Base-by-base conservation (phyloP, 768 basidiomycete genomes). In the Leucocoprinus sp. region DNA sequence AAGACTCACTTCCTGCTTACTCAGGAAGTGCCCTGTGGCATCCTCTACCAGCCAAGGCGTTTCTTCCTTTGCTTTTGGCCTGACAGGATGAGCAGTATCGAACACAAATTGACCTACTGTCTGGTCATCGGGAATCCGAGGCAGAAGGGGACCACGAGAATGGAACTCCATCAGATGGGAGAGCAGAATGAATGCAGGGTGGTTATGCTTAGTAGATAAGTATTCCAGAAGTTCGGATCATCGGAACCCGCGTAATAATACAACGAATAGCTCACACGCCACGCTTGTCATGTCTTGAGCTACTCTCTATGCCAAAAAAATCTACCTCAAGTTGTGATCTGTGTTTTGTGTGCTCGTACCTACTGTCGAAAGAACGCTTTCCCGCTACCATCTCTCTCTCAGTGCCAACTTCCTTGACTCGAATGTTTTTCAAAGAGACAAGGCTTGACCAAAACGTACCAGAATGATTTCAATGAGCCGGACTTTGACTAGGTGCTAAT, bases 81-180 rank as follows among this genome's bases (percentile, higher is more conserved):
- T 61, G 23, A 54, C 59, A n/a, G 66, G 57, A 49, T 76, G 73
- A 23, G 58, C 51, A 26, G 51, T 56, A 51, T 75, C 72, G 42
- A 79, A 71, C 23, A 74, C 62, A 56, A 78, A 78, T 55, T 79
- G 76, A 4, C 72, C 68, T 29, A 76, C 56, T 2, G 74, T 74
- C 29, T 76, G 52, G 52, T 75, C 60, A 56, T 76, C 74, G 7
- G 76, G 76, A 43, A 76, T 67, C 43, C 44, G 52, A 24, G 74
- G 69, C 5, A 70, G 58, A 19, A 58, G 55, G 33, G 45, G 60
- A 12, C 53, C 54, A 8, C 53, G 52, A 11, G 64, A 55, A 38
- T 50, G 52, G 34, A 67, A 56, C 33, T 68, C 65, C 62, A 60
- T 63, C 24, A 27, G 39, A 9, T 23, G n/a, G 11, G 4, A n/a